Conservation (phyloP, 768 basidiomycete genomes). For the Termitomyces sp. region DNA sequence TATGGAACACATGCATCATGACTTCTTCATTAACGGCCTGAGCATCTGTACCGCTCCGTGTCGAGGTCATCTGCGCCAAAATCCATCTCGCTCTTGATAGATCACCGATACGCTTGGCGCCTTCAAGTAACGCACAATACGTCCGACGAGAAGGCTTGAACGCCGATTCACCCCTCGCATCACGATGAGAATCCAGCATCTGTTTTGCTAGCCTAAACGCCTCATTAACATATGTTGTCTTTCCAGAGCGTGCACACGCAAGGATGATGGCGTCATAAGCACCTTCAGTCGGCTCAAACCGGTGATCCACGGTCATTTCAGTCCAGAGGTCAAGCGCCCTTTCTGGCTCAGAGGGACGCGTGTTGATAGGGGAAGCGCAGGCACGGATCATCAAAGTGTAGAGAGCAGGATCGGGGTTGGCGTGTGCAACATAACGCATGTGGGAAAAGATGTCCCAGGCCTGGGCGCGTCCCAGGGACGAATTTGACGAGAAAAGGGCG, state of each 20-base stretch:
- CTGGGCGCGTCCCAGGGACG: constrained; percentile 56
- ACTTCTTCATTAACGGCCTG: constrained; percentile 55
- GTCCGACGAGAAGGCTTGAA: constrained; percentile 62
- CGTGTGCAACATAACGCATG: constrained; percentile 94
- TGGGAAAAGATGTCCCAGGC: constrained; percentile 95
- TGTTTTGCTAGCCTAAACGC: constrained; percentile 79
- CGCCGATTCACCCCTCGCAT: constrained; percentile 51
- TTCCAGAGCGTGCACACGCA: constrained; percentile 68
- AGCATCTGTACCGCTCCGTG: constrained; percentile 17
- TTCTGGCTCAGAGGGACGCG: constrained; percentile 70
- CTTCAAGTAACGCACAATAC: constrained; percentile 84
- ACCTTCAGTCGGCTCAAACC: constrained; percentile 54
- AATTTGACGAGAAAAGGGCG: constrained; percentile 45
- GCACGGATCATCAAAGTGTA: constrained; percentile 88
- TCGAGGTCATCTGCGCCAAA: constrained; percentile 72
- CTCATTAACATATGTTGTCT: constrained; percentile 64
- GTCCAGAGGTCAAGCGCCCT: constrained; percentile 90
- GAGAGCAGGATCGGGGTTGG: constrained; percentile 62
- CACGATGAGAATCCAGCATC: constrained; percentile 78
- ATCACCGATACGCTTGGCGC: constrained; percentile 84
- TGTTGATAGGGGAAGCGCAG: constrained; percentile 54
- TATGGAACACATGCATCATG: constrained; percentile 82
- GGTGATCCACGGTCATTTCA: constrained; percentile 80
- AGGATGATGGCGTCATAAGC: constrained; percentile 83
- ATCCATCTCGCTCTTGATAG: constrained; percentile 84